Evolutionary conservation across 352 stramenopile species (phyloP).

Genomic region (Phytophthora melonis): DNA sequence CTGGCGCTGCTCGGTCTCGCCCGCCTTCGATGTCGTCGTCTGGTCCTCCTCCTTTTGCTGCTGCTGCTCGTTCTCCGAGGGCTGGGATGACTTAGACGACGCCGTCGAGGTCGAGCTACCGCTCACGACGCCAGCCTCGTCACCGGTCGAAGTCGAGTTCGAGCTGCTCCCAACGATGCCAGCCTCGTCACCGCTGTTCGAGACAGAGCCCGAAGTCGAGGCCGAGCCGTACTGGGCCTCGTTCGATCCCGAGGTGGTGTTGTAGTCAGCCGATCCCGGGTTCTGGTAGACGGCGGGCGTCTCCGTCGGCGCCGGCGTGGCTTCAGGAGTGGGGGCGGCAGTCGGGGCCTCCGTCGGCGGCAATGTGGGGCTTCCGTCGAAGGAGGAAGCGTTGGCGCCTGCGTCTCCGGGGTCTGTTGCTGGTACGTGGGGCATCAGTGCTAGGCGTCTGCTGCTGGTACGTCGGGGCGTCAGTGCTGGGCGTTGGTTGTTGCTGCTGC

Average conservation of each 20-base stretch:
- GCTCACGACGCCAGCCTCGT: conserved; percentile 2
- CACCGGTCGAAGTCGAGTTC: background rate
- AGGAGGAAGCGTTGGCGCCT: background rate
- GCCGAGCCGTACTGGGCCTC: conserved; percentile 13
- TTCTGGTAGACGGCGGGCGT: conserved; percentile 23
- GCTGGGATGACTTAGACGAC: conserved; percentile 11
- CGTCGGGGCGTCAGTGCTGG: conserved; percentile 14
- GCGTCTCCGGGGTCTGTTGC: background rate
- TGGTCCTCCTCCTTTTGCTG: conserved; percentile 1
- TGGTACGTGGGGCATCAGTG: conserved; percentile 3
- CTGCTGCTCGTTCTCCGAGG: conserved; percentile 23
- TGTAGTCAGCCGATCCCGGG: conserved; percentile 28
- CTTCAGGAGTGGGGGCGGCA: conserved; percentile 12
- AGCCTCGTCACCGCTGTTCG: conserved; percentile 9
- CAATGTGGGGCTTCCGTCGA: background rate
- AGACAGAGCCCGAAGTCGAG: conserved; percentile 20
- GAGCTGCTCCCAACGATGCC: conserved; percentile 12
- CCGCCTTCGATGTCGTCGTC: conserved; percentile 1
- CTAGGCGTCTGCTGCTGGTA: conserved; percentile 2
- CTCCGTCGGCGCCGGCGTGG: conserved; percentile 26
- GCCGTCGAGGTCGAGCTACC: conserved; percentile 9
- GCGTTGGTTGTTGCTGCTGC: conserved; percentile 9
- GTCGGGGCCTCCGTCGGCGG: conserved; percentile 13
- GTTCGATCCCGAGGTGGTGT: conserved; percentile 16
- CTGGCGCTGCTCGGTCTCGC: conserved; percentile 14